phyloP scores from a whole-genome alignment of 192 early-diverging fungal genomes.

The Martensiomyces pterosporus region DNA sequence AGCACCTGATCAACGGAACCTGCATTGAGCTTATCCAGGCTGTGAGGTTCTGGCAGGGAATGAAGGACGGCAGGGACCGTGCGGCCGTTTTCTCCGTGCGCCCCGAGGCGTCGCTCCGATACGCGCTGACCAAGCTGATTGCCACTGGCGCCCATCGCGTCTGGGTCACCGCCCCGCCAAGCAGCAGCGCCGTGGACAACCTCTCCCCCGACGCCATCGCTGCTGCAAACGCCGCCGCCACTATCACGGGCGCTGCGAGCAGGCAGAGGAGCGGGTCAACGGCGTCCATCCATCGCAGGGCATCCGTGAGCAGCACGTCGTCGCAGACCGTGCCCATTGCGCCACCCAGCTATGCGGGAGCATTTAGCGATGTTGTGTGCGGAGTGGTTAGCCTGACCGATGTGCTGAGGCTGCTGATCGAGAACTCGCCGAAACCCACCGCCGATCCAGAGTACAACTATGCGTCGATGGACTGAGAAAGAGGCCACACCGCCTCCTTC shows the following conservation, averaged over 20 bases:
- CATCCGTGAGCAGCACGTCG: slow-evolving; percentile 35
- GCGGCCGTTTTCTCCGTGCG: slow-evolving; percentile 73
- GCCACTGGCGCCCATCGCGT: slow-evolving; percentile 80
- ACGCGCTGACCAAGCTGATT: slow-evolving; percentile 69
- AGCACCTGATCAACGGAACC: slow-evolving; percentile 51
- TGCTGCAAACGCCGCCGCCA: too few species aligned
- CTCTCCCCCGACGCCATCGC: too few species aligned
- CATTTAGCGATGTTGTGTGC: slow-evolving; percentile 34
- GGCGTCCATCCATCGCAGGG: slow-evolving; percentile 12
- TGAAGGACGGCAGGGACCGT: slow-evolving; percentile 61
- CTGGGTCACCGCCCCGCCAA: slow-evolving; percentile 56
- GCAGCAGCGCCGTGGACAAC: neutral
- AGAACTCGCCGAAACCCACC: slow-evolving; percentile 21
- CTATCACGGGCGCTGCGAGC: too few species aligned
- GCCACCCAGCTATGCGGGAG: slow-evolving; percentile 21
- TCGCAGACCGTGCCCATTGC: slow-evolving; percentile 36
- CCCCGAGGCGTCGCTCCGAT: slow-evolving; percentile 64
- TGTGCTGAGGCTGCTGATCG: slow-evolving; percentile 60
- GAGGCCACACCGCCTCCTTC: neutral
- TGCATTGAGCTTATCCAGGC: slow-evolving; percentile 62
- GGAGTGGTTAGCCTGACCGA: slow-evolving; percentile 81
- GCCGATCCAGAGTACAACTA: slow-evolving; percentile 32
- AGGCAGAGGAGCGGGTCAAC: slow-evolving; percentile 1
- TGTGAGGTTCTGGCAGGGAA: slow-evolving; percentile 58
- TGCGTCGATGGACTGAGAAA: slow-evolving; percentile 35